phyloP scores from a whole-genome alignment of 257 asterid species.

The Henckelia pumila region DNA sequence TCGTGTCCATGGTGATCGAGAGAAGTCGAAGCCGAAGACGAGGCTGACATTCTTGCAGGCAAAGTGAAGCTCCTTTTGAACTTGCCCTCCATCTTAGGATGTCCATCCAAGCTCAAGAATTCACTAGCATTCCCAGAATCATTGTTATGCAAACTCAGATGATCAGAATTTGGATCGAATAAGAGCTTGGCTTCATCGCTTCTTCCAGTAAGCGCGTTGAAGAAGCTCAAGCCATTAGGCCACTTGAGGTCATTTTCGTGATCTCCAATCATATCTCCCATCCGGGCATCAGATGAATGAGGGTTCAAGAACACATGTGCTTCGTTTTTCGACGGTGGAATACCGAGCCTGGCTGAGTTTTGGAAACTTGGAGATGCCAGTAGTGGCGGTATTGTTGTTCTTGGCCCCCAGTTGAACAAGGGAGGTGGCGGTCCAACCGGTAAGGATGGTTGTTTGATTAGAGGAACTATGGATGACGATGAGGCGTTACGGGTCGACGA shows the following conservation, averaged over 20 bases:
- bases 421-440: conserved; percentile 64
- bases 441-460: conserved; percentile 59
- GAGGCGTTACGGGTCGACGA: conserved; percentile 68
- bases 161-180: conserved; percentile 50
- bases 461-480: conserved; percentile 48
- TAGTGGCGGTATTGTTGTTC: conserved; percentile 51
- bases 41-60: conserved; percentile 77
- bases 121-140: conserved; percentile 40
- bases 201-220: conserved; percentile 72
- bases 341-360: conserved; percentile 47
- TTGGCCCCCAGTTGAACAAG: conserved; percentile 75
- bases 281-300: conserved; percentile 60
- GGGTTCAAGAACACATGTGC: conserved; percentile 81
- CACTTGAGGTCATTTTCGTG: conserved; percentile 85
- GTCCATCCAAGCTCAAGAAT: conserved; percentile 78
- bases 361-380: conserved; percentile 57
- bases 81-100: conserved; percentile 73
- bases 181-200: conserved; percentile 68
- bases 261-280: conserved; percentile 62
- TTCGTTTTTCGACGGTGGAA: conserved; percentile 61
- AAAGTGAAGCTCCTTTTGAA: conserved; percentile 79
- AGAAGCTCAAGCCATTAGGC: conserved; percentile 87
- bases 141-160: conserved; percentile 36
- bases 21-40: conserved; percentile 68
- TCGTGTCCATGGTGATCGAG: conserved; percentile 57